These are phyloP conservation scores for Coemansia javaensis DNA, from an alignment of 192 early-diverging fungal genomes.

Conservation along the genomic window DNA sequence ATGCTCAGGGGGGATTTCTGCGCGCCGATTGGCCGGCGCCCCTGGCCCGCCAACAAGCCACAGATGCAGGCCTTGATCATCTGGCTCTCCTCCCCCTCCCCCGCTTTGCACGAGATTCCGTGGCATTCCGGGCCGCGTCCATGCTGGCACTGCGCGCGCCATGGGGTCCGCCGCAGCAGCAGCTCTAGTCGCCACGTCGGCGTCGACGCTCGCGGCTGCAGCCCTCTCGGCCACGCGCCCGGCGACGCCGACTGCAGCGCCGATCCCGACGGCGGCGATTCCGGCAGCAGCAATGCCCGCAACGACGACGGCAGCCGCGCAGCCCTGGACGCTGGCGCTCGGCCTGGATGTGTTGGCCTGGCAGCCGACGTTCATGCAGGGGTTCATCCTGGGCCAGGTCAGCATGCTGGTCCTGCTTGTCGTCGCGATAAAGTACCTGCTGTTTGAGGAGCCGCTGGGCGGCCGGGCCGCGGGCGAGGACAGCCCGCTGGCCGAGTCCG, in stretches of 20 bases:
- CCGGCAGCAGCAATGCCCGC: not conserved
- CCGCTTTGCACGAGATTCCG: no score
- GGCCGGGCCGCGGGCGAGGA: conserved; percentile 2
- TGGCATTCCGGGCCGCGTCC: not conserved
- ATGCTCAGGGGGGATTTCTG: no score
- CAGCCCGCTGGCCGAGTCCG: not conserved
- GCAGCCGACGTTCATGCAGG: conserved; percentile 52
- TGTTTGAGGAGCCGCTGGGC: conserved; percentile 49
- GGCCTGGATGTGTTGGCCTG: conserved; percentile 20
- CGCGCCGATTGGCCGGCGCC: no score
- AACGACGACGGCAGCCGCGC: not conserved
- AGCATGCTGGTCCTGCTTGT: conserved; percentile 45
- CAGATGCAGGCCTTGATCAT: no score
- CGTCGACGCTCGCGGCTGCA: not conserved
- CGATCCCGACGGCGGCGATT: no score
- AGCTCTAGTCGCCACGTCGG: not conserved
- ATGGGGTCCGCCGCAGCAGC: not conserved
- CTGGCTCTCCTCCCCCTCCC: no score
- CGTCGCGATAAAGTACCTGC: conserved; percentile 47
- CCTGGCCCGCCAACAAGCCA: no score
- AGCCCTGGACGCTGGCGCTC: not conserved
- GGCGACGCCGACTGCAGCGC: no score
- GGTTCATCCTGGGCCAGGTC: conserved; percentile 50
- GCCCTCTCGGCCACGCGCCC: no score
- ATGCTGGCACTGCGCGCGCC: not conserved